Evolutionary conservation across 1,139 yeast species (phyloP), one percentile per base, ranked within the genome.

Genomic region (Suhomyces terraborum): DNA sequence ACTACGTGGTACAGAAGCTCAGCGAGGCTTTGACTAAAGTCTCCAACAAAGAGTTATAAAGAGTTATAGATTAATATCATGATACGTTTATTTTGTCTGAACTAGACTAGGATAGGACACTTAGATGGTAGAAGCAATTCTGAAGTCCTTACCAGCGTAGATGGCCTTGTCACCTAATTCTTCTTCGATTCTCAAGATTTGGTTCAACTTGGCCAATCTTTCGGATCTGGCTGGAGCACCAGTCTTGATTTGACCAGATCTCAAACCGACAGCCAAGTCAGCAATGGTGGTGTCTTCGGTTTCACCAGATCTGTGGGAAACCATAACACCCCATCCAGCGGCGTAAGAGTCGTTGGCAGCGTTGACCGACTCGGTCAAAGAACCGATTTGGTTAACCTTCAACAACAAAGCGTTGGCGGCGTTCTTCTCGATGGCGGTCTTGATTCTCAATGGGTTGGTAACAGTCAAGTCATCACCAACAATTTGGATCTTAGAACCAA

Each of bases 191-290:
- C 97, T 88, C 72, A 91, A 82, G 73, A 91, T 84, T 80, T 89
- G 95, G 84, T 86, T 86, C 73, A 84, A 84, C 80, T 91, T 91
- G 69, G 97, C 97, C 73, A 91, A 84, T 83, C 98, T 89, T 80
- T 91, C 98, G 56, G 96, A 88, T 81, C 98, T 88, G 59, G 96
- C 95, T 68, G 97, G 96, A 66, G 98, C 97, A 84, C 98, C 98
- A 59, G 96, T 86, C 89, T 91, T 91, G 74, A 91, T 84, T 81
- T 91, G 96, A 70, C 96, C 97, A 58, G 95, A 66, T 82, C 97
- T 87, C 70, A 91, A 80, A 78, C 97, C 98, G 61, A 91, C 96
- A 59, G 89, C 78, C 68, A 91, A 81, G 75, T 91, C 97, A 66
- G 98, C 97, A 74, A 91, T 89, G 79, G 87, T 84, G 59, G 95